Conservation (phyloP, 345 rosid genomes). For the Trapa bicornis region DNA sequence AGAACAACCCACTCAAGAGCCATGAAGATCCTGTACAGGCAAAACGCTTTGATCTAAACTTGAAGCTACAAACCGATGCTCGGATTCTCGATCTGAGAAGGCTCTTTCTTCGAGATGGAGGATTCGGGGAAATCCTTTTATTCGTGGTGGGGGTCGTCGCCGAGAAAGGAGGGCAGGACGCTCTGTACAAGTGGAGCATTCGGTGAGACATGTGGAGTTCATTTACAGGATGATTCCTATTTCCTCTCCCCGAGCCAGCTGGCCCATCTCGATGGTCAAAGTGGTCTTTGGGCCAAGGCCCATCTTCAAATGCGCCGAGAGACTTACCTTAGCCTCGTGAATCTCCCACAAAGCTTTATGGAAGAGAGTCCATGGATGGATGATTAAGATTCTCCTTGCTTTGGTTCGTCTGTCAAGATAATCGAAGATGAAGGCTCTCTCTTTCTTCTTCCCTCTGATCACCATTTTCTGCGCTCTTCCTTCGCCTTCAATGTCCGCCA, state of each 20-base stretch:
- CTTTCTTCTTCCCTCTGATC: background rate
- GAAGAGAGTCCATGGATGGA: background rate
- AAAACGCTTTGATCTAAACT: background rate
- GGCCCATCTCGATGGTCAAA: too few relatives aligned
- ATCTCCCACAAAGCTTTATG: too few relatives aligned
- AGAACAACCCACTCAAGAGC: slow-evolving; percentile 94
- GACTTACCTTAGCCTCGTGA: too few relatives aligned
- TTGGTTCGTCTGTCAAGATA: too few relatives aligned
- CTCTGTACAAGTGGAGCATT: background rate
- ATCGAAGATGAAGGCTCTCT: background rate
- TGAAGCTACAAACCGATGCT: background rate
- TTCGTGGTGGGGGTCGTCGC: background rate
- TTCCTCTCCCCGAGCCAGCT: background rate
- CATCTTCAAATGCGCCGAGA: too few relatives aligned
- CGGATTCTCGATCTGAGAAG: background rate
- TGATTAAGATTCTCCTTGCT: background rate
- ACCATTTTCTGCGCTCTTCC: slow-evolving; percentile 6
- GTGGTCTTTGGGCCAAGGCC: too few relatives aligned
- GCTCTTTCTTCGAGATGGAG: slow-evolving; percentile 7
- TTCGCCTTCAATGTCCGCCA: slow-evolving; percentile 25
- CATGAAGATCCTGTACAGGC: slow-evolving; percentile 18
- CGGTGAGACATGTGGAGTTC: background rate
- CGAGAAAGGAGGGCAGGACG: background rate
- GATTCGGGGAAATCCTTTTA: background rate
- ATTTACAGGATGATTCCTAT: background rate